Percentiles rank a stretch among this genome's conserved stretches.
These are phyloP conservation scores for Monosporascus sp. DNA, from an alignment of 2,329 filamentous ascomycete species.

Conservation along the genomic window DNA sequence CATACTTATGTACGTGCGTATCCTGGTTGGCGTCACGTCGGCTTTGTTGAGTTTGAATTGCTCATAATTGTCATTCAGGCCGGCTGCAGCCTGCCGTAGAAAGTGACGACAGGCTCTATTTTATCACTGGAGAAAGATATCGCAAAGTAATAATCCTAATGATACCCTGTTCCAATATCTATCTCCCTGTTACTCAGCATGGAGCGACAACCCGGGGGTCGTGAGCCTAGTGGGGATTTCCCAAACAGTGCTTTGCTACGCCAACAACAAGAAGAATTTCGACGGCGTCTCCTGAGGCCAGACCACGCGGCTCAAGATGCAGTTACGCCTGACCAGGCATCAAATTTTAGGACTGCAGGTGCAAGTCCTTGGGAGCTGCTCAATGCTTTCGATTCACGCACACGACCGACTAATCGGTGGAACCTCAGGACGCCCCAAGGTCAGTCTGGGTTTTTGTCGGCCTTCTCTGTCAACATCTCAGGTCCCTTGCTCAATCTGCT, in stretches of 20 bases:
- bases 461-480: not conserved
- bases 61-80: too few relatives aligned
- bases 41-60: too few relatives aligned
- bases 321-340: not conserved
- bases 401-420: slow-evolving; percentile 14
- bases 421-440: slow-evolving; percentile 18
- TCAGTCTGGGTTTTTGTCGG: slow-evolving; percentile 6
- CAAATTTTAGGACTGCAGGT: not conserved
- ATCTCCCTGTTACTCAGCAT: slow-evolving; percentile 1
- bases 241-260: slow-evolving; percentile 11
- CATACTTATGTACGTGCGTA: too few relatives aligned
- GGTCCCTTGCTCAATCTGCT: not conserved
- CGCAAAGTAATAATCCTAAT: not conserved
- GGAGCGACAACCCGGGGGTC: slow-evolving; percentile 9
- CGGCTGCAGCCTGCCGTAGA: too few relatives aligned
- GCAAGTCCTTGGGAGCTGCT: slow-evolving; percentile 2
- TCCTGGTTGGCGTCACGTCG: too few relatives aligned
- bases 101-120: too few relatives aligned
- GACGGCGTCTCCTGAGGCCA: slow-evolving; percentile 17
- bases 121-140: too few relatives aligned
- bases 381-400: slow-evolving; percentile 1
- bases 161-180: not conserved
- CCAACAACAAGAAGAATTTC: slow-evolving; percentile 18
- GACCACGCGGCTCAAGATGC: slow-evolving; percentile 9
- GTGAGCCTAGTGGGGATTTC: not conserved